Conservation (phyloP, 1,284 basidiomycete genomes). For the Mycosarcoma maydis region DNA sequence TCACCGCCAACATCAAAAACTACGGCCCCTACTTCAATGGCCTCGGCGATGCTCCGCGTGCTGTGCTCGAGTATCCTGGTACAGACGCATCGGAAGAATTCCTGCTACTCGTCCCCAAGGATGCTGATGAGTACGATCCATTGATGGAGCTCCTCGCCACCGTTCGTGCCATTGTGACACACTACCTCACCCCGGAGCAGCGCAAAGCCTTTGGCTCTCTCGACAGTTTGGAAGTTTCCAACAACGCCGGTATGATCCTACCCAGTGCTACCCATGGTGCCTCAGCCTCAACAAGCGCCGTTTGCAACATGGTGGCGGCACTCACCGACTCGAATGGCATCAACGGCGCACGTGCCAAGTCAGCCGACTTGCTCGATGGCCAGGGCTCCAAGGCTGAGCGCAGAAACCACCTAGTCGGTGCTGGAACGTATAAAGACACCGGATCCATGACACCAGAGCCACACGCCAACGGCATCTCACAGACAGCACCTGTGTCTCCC, state of each 20-base stretch:
- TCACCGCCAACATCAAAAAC: conserved; percentile 40
- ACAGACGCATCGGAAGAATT: conserved; percentile 47
- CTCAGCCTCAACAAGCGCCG: conserved; percentile 14
- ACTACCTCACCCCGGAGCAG: conserved; percentile 52
- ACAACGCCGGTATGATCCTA: conserved; percentile 53
- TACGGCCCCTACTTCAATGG: conserved; percentile 53
- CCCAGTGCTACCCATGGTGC: conserved; percentile 21
- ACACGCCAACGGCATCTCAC: conserved; percentile 14
- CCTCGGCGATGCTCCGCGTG: conserved; percentile 37
- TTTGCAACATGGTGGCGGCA: conserved; percentile 10
- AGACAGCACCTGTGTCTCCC: conserved; percentile 41
- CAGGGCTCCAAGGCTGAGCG: conserved; percentile 24
- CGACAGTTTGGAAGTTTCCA: conserved; percentile 54
- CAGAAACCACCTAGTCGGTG: conserved; percentile 14
- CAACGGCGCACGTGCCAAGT: conserved; percentile 34
- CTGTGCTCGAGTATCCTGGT: conserved; percentile 58
- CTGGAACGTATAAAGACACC: not conserved
- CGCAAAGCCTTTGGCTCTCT: conserved; percentile 54
- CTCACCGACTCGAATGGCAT: conserved; percentile 8
- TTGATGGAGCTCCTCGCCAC: conserved; percentile 60
- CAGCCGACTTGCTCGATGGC: conserved; percentile 37
- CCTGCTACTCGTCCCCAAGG: conserved; percentile 57
- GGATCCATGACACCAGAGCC: conserved; percentile 29
- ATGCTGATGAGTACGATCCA: conserved; percentile 64
- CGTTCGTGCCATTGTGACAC: conserved; percentile 53